Evolutionary conservation across 306 rosid genomes (phyloP).

Genomic region (Casuarina glauca): DNA sequence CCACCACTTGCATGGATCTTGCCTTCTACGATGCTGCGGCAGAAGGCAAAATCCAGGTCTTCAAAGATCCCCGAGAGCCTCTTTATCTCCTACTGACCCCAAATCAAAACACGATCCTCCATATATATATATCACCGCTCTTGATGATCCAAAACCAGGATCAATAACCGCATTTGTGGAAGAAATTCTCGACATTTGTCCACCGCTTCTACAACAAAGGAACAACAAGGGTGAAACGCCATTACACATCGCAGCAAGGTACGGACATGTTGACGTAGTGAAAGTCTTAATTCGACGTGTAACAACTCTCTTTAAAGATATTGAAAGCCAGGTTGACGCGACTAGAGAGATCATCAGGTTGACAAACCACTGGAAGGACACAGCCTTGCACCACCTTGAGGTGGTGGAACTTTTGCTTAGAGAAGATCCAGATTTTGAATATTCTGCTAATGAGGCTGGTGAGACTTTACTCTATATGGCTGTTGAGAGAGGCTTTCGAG

Average conservation of each 20-base stretch:
- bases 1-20: too few species aligned
- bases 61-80: too few species aligned
- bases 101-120: too few species aligned
- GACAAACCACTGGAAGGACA: neutral
- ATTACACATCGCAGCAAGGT: constrained; percentile 10
- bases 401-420: neutral
- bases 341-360: neutral
- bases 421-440: neutral
- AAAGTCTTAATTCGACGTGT: neutral
- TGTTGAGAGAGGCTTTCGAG: neutral
- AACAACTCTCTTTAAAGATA: neutral
- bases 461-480: constrained; percentile 21
- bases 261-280: neutral
- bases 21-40: too few species aligned
- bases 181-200: neutral
- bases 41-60: too few species aligned
- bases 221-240: constrained; percentile 10
- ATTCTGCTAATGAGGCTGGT: neutral
- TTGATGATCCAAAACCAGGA: too few species aligned
- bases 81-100: too few species aligned
- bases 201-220: neutral
- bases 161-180: too few species aligned
- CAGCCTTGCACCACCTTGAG: neutral
- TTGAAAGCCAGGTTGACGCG: too few species aligned
- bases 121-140: too few species aligned